Conservation (phyloP, 1,284 basidiomycete genomes). For the Coniophora puteana region DNA sequence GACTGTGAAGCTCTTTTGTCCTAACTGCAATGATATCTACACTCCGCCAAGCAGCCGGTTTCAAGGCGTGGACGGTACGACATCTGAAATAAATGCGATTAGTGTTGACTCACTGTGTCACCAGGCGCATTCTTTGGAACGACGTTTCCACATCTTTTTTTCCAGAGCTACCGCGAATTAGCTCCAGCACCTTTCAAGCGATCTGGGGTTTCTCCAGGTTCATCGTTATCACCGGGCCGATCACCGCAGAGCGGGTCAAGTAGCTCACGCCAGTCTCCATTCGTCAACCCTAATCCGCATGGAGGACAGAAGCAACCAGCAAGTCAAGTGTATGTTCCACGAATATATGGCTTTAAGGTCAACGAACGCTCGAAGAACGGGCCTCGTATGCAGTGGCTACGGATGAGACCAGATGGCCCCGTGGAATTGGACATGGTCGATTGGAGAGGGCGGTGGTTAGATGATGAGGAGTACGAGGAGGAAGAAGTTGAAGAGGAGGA, state of each 20-base stretch:
- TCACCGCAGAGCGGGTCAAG: conserved; percentile 44
- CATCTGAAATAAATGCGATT: too few species aligned
- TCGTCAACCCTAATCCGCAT: conserved; percentile 80
- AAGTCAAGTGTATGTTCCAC: conserved; percentile 85
- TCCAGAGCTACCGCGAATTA: conserved; percentile 94
- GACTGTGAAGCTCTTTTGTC: conserved; percentile 98
- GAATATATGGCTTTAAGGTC: conserved; percentile 92
- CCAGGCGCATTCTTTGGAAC: conserved; percentile 98
- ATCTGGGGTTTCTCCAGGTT: conserved; percentile 43
- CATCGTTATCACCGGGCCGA: conserved; percentile 48
- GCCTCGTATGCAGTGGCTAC: conserved; percentile 95
- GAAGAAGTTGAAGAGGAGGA: conserved; percentile 63
- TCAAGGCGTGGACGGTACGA: conserved; percentile 91
- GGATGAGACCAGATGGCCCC: conserved; percentile 76
- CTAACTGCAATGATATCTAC: conserved; percentile 98
- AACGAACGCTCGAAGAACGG: conserved; percentile 85
- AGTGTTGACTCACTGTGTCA: conserved; percentile 3
- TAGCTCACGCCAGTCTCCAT: conserved; percentile 48
- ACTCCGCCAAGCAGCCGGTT: conserved; percentile 94
- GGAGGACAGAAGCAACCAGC: conserved; percentile 85
- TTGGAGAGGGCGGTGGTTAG: conserved; percentile 83
- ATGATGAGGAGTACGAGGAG: conserved; percentile 64
- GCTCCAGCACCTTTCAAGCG: conserved; percentile 87
- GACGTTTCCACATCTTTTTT: conserved; percentile 96
- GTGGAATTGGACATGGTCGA: conserved; percentile 86